Conservation (phyloP, 169 alveolate genomes). For the Sarcocystis neurona region DNA sequence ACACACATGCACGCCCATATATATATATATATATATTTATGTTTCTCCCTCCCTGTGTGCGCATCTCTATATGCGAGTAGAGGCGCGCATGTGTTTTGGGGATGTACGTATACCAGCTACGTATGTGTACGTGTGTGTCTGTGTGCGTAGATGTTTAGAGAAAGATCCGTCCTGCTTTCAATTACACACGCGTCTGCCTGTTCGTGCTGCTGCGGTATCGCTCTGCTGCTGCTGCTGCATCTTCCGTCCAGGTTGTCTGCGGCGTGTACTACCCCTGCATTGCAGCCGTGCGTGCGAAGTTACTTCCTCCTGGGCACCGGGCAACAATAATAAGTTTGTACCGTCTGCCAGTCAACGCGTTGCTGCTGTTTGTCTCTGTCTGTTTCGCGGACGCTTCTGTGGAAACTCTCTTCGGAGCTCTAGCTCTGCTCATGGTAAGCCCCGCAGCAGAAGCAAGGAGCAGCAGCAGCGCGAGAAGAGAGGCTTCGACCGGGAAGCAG, state of each 20-base stretch:
- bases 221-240: no score
- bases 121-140: no score
- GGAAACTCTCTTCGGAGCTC: neutral
- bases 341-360: neutral
- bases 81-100: no score
- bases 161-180: no score
- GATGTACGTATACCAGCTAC: no score
- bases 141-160: no score
- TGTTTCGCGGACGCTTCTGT: neutral
- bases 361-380: neutral
- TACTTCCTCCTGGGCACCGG: neutral
- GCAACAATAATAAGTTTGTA: neutral
- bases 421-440: neutral
- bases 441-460: neutral
- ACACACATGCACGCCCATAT: no score
- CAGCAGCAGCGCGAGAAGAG: neutral
- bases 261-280: slow-evolving; percentile 34
- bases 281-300: slow-evolving; percentile 14
- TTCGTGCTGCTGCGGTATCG: no score
- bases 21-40: no score
- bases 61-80: no score
- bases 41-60: no score
- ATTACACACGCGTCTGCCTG: no score
- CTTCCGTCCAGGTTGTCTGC: slow-evolving; percentile 10
- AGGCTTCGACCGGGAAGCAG: neutral